Evolutionary conservation across 257 asterid species (phyloP), one percentile per base, ranked within the genome.

Genomic region (Ocimum tenuiflorum): DNA sequence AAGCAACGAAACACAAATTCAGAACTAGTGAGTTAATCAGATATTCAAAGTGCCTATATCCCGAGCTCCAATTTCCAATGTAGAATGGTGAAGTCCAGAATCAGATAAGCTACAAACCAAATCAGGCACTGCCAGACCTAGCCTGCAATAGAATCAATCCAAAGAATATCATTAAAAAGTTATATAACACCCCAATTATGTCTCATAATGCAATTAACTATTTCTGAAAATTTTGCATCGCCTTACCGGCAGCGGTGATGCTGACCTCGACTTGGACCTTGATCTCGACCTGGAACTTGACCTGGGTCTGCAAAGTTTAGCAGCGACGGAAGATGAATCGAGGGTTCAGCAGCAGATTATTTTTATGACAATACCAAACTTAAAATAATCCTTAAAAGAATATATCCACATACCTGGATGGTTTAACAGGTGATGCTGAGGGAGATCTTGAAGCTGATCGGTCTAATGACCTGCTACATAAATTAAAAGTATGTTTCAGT

Each of bases 371-470:
- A 61, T n/a, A 17, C 48, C 20, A 13, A 17, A 15, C 18, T 20
- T 3, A 22, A 3, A 43, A 35, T n/a, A n/a, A n/a, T n/a, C n/a
- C n/a, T n/a, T n/a, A n/a, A n/a, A 60, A 69, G 54, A 8, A 51
- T 45, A 1, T 27, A 47, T 29, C 31, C 67, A 50, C 51, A 49
- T 79, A 87, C 99, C 95, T 85, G 35, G 88, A 52, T 0, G 76
- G 58, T 73, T 85, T 87, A 65, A 80, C 84, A 75, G 96, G 99
- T 43, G 99, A 86, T 17, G 83, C 83, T 3, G 96, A 80, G 59
- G 83, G 95, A 14, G 99, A 92, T 70, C 90, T 85, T 19, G 98
- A 89, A 75, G 70, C 77, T 39, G 96, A 89, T 49, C 85, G 80
- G 18, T 67, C 86, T 0, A 65, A 69, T 60, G 96, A 87, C 81